Base-by-base conservation (phyloP, 495 filamentous ascomycete genomes). In the Penicillium daleae region DNA sequence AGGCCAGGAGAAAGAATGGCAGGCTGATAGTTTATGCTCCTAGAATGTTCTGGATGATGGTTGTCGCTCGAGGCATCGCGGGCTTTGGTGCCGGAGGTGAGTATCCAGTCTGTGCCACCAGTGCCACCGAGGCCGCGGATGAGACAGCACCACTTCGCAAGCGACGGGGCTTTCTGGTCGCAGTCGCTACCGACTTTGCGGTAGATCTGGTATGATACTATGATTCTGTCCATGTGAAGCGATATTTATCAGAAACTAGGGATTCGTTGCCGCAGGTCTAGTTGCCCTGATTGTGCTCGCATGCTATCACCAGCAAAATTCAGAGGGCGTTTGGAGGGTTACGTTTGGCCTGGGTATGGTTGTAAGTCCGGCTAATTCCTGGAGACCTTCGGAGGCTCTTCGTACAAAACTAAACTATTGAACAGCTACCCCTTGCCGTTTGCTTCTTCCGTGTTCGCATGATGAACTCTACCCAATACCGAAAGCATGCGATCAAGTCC, bases 1-100 rank as follows among this genome's bases (percentile, higher is more conserved):
- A 19, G 3, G 8, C 12, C 2, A 50, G 12, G 21, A 3, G 9
- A n/a, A 13, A 0, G n/a, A 42, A 13, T 6, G 3, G 9, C 32
- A 40, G 2, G 12, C 27, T 62, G 12, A 62, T 29, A 12, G 4
- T 0, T 13, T 17, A 27, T 24, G 2, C 22, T 8, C 17, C 29
- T 39, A 70, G 74, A 0, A 79, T 84, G 78, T 83, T 83, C 58
- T 83, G 79, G 81, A 83, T 85, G 79, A 78, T 86, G 74, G 78
- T 83, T 2, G 68, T 85, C 24, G 78, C 82, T 4, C 74, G 83
- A 22, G 83, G 82, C 10, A 70, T 84, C 29, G 77, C 77, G n/a
- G 83, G 83, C 3, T 82, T 86, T 57, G 83, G 83, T 0, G 74
- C 76, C 5, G 80, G 78, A 8, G 80, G 80, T 59, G 80, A 80